Evolutionary conservation across 148 eudicot species (phyloP), one percentile per base, ranked within the genome.

Genomic region (Nepenthes gracilis): DNA sequence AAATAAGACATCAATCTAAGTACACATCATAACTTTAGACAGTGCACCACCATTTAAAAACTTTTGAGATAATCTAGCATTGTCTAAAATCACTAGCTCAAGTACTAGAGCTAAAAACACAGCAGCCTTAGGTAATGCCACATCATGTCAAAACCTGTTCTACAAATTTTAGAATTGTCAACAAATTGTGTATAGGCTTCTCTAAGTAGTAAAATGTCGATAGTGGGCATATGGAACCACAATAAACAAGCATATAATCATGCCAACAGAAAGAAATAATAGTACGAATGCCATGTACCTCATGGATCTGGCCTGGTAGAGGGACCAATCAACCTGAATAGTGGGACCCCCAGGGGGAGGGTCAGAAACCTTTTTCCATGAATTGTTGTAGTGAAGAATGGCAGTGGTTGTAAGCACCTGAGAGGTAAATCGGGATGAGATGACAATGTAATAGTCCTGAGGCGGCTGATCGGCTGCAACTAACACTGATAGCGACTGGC

Each of bases 401-500:
- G 95, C 85, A 0, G 99, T 80, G 13, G 81, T 79, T 47, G 82
- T 81, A 54, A 84, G 89, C 4, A 94, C 83, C 13, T 53, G 80
- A 9, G 79, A 67, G 11, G 95, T 86, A 80, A 94, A 90, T 13
- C 96, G 85, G 0, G 99, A 77, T 47, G 92, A 86, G 40, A 89
- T 73, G 0, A 63, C 99, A 13, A 94, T 52, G 63, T 94, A 94
- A 64, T 94, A 94, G 61, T 94, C 99, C 54, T 43, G 14, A 15
- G 95, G 78, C 14, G 84, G 63, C 64, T 94, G 99, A 72, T 94
- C 78, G 40, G 92, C 89, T 2, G 81, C 81, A 63, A 94, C 95
- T 54, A 94, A 71, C 47, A 94, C 97, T 0, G 99, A 86, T 60
- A 75, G 79, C 6, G 99, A 86, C 55, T 94, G 99, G 14, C 99